Evolutionary conservation across 495 filamentous ascomycete species (phyloP), one percentile per base, ranked within the genome.

Genomic region (Pyronema omphalodes): DNA sequence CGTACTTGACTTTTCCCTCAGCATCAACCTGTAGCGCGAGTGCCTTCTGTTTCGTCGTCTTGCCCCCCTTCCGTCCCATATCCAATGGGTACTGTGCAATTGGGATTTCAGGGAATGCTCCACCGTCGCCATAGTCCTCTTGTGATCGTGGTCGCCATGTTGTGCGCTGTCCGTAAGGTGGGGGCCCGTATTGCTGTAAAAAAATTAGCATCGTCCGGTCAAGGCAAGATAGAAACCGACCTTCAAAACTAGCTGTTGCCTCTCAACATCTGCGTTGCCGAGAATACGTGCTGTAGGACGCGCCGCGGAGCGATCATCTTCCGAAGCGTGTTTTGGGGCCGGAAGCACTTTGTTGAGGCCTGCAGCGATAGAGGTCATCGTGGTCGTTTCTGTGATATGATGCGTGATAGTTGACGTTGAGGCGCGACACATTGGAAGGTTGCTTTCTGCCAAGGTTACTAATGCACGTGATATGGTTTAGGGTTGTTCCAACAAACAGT

Each of bases 51-150:
- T 72, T 81, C 3, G 75, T 74, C 1, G 81, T 70, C 14, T 75
- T 71, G 34, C 71, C 70, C 36, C 62, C 57, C 67, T 88, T 89
- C 53, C 83, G 77, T 37, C 91, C 93, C 88, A 94, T 93, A 55
- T 89, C 83, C 36, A 93, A 80, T 43, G 89, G 89, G 65, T 98
- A 98, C 61, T 98, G 91, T 23, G 89, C 91, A 45, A 96, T 78
- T 19, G 83, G 80, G 44, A 98, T 81, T 67, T 98, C 91, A 36
- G 91, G 88, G 68, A 96, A 98, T 47, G 89, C 88, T 61, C 91
- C 91, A 54, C 91, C 91, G 72, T 96, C 88, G 61, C 84, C 88
- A 70, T 85, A 96, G 69, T 96, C 93, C 68, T 95, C 88, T 56
- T 79, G 72, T 9, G 74, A 75, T 56, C 87, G 79, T 14, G 88